Base-by-base conservation (phyloP, 495 filamentous ascomycete species). In the Hamigera avellanea region DNA sequence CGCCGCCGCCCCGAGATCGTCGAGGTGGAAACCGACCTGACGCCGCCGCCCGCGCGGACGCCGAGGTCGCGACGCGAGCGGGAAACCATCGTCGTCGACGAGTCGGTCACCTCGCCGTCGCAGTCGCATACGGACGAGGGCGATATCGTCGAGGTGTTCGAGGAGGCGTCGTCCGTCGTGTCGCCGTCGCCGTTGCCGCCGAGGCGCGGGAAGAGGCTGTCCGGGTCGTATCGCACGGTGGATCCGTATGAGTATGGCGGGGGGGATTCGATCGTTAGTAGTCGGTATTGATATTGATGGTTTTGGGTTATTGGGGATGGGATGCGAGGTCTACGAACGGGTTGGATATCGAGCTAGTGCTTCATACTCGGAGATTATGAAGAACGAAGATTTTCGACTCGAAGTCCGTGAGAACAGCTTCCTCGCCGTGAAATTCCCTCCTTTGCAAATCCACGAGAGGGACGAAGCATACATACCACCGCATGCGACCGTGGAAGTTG, bases 101-200 rank as follows among this genome's bases (percentile, higher is more conserved):
- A 59, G 48, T 57, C 53, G 13, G 19, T 39, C 16, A 43, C 57
- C 23, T 45, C 45, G 19, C 37, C 39, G 9, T 27, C 42, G 17
- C 39, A 36, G n/a, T n/a, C n/a, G 39, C 31, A 36, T 32, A 9
- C 41, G 49, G 51, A 56, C 18, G 53, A 52, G 35, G 42, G 46
- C 18, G 56, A 58, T 29, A 49, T 56, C 29, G 56, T 63, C n/a
- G 53, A 62, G 38, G 58, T 60, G n/a, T 49, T 56, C 25, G 59
- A 63, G 41, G 61, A 64, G 42, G 43, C 45, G 34, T 46, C 47
- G 18, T 42, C 43, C 13, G 34, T 34, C 17, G 43, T 33, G 10
- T 33, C 37, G 19, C 43, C 43, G 26, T 7, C 25, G 26, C 27
- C 34, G 21, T 31, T 17, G 26, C 41, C 37, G 30, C 26, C 28